Percentiles rank a stretch among this genome's conserved stretches.
Evolutionary conservation across 2,329 filamentous ascomycete genomes (phyloP).

Genomic region (Nannizziopsis barbatae): DNA sequence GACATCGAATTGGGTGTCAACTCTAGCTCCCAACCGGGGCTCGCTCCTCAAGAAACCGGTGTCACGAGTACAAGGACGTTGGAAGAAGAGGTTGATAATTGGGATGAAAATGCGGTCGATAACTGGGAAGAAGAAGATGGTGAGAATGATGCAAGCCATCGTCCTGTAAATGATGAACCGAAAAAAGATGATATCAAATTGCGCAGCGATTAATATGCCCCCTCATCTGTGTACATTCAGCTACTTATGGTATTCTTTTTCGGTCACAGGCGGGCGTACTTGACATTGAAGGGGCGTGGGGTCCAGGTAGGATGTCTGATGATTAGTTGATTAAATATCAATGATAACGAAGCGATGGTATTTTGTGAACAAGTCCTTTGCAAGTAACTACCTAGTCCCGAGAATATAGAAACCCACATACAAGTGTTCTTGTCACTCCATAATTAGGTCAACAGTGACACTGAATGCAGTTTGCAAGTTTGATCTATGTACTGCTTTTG

Average conservation of each 20-base stretch:
- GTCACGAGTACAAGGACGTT: slow-evolving; percentile 44
- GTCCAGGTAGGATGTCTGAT: no score
- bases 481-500: no score
- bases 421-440: no score
- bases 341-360: no score
- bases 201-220: slow-evolving; percentile 23
- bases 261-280: not conserved
- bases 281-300: not conserved
- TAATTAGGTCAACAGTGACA: no score
- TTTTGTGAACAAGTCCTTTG: no score
- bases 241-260: not conserved
- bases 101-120: slow-evolving; percentile 74
- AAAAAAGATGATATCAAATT: slow-evolving; percentile 21
- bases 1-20: slow-evolving; percentile 17
- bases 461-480: not conserved
- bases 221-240: not conserved
- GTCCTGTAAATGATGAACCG: slow-evolving; percentile 18
- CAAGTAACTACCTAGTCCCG: no score
- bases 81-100: slow-evolving; percentile 80
- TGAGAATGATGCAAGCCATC: slow-evolving; percentile 1
- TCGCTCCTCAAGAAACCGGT: slow-evolving; percentile 52
- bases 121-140: slow-evolving; percentile 45
- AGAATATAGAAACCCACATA: no score
- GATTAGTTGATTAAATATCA: no score
- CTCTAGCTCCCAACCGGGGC: slow-evolving; percentile 20